Base-by-base conservation (phyloP, 2,329 filamentous ascomycete genomes). In the Nothophaeocryptopus gaeumannii region DNA sequence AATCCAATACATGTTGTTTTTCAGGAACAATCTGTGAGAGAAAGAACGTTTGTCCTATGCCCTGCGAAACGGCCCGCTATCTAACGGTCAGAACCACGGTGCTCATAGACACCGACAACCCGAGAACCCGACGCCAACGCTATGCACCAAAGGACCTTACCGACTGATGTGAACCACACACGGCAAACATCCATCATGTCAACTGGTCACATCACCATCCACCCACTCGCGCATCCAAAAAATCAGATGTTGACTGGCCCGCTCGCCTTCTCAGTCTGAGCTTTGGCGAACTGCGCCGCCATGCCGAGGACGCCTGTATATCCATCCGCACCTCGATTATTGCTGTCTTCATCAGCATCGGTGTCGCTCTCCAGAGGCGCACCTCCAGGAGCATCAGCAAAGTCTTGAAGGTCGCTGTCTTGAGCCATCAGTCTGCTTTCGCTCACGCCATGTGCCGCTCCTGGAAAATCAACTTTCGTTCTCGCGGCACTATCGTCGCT, bases 271-370 rank as follows among this genome's bases (percentile, higher is more conserved):
- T 76, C 75, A 20, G 74, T 75, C 55, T 81, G 79, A 33, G 79
- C 81, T 67, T 80, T 82, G 54, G 83, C 81, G 60, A 86, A 86
- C 61, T 87, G 82, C 63, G 84, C 80, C 49, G 87, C 73, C 58
- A 87, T 66, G 8, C 83, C 83, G 50, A 87, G 67, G 5, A 86
- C 83, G 2, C 83, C 83, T 2, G 74, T 76, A 4, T 47, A 42
- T 12, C 40, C 45, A 76, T 76, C 31, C 63, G 70, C 30, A 65
- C 63, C 29, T 39, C 69, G 71, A 12, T 74, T 59, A 5, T 54
- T 63, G 7, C 77, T 77, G 3, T 72, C 74, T 15, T 73, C 60
- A 14, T 69, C 73, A 15, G 72, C 73, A 20, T 74, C 61, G 9
- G 59, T 56, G 13, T 65, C 63, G 45, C 60, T 72, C 63, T 70